Conservation (phyloP, 2,329 filamentous ascomycete genomes). For the Aspergillus sp. region DNA sequence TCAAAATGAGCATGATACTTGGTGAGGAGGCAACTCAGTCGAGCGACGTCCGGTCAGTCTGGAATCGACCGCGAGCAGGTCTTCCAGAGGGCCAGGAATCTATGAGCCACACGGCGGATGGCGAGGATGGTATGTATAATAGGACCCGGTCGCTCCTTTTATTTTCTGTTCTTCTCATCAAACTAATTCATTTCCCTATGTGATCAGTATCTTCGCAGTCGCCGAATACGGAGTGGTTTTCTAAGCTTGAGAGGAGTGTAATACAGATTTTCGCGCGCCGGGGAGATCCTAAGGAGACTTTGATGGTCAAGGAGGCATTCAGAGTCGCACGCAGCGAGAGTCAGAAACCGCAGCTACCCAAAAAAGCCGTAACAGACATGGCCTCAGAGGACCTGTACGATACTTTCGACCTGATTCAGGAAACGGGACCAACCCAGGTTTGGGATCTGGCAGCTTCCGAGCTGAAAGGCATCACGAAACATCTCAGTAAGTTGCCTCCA, state of each 20-base stretch:
- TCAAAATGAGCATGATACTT: not conserved
- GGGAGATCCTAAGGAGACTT: too few species aligned
- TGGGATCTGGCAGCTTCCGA: not conserved
- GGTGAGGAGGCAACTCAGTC: not conserved
- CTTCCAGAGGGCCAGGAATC: not conserved
- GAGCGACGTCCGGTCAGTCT: not conserved
- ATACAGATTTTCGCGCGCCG: not conserved
- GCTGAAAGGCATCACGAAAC: not conserved
- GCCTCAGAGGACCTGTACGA: not conserved
- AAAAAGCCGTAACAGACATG: not conserved
- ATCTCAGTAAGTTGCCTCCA: not conserved
- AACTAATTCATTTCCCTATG: not conserved
- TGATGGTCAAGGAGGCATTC: not conserved
- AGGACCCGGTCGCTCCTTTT: too few species aligned
- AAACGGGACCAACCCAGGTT: not conserved
- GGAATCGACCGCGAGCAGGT: not conserved
- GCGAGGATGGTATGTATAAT: not conserved
- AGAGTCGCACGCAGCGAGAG: not conserved
- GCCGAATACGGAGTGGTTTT: not conserved
- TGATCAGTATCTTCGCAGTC: not conserved
- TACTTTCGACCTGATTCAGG: not conserved
- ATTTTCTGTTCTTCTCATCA: not conserved
- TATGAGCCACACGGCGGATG: not conserved
- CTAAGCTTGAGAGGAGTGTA: not conserved
- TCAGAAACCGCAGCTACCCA: not conserved